Evolutionary conservation across 441 rosid species (phyloP), one percentile per base, ranked within the genome.

Genomic region (Jatropha multifida): DNA sequence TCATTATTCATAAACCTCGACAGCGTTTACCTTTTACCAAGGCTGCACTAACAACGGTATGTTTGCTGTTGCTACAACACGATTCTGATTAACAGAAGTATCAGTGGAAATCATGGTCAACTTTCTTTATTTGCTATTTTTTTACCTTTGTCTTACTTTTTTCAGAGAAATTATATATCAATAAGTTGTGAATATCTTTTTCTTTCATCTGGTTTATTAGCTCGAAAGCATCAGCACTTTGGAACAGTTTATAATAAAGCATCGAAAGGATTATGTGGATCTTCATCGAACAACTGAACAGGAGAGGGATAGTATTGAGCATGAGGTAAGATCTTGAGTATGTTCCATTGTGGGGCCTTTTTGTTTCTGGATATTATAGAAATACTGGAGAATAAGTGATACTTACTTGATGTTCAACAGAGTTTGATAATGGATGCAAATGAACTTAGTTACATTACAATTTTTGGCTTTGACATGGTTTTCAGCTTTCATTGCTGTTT

Each of bases 221-320:
- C 88, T 92, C 58, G 97, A 89, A 76, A 92, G 96, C 86, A 85
- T 94, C 58, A 90, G 81, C 82, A 88, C 94, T 80, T 78, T 96
- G 85, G 92, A 94, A 68, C 94, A 87, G 79, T 96, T 94, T 87
- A 84, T 94, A 88, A 73, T 63, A 79, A 94, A 96, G 88, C 99
- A 96, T 84, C 79, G 90, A 42, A 94, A 92, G 80, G 99, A 94
- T 82, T 96, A 94, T 11, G 89, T 90, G 67, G 99, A 94, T 83
- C 72, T 83, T 72, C 97, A 90, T 65, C 93, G 96, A 41, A 92
- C 94, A 71, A 96, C 94, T 0, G 97, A 91, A 80, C 94, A 88
- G 70, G 98, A 96, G 85, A 91, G 93, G 76, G 99, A 96, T 82
- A 90, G 93, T 85, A 94, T 96, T 73, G 99, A 96, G 80, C 97